Evolutionary conservation across 352 stramenopile species (phyloP).

Genomic region (Saprolegnia diclina): DNA sequence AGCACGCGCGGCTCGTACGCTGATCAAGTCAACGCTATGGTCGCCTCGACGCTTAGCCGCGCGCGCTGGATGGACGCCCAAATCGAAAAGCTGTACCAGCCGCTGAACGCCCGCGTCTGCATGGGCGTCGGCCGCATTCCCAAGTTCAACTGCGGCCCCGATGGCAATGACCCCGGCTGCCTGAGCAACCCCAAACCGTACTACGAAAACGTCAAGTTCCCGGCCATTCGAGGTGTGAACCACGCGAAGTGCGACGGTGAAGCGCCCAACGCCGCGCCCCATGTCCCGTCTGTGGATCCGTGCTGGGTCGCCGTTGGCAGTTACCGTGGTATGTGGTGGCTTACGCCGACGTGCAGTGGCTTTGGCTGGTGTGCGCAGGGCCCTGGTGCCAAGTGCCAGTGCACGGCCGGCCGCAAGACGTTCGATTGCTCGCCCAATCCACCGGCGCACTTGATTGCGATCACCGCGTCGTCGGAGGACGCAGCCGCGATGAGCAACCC

Average conservation of each 20-base stretch:
- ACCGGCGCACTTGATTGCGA: background rate
- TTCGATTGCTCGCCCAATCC: constrained; percentile 8
- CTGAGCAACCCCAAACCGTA: constrained; percentile 50
- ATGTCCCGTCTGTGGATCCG: constrained; percentile 53
- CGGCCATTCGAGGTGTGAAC: constrained; percentile 48
- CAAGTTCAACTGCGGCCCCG: constrained; percentile 59
- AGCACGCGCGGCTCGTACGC: constrained; percentile 55
- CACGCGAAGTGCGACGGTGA: constrained; percentile 31
- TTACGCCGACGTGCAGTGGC: constrained; percentile 61
- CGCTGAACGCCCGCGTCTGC: constrained; percentile 46
- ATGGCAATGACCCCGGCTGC: constrained; percentile 58
- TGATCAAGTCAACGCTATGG: constrained; percentile 43
- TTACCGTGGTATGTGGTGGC: constrained; percentile 50
- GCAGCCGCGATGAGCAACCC: background rate
- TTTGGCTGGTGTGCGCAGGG: constrained; percentile 55
- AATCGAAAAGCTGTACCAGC: constrained; percentile 63
- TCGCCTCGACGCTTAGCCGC: constrained; percentile 41
- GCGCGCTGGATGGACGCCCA: constrained; percentile 68
- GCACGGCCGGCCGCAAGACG: constrained; percentile 26
- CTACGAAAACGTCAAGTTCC: constrained; percentile 53
- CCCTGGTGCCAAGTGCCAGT: constrained; percentile 54
- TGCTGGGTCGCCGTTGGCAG: constrained; percentile 59
- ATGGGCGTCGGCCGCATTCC: constrained; percentile 54
- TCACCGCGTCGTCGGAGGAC: background rate
- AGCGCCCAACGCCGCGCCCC: constrained; percentile 28